A percentile compares a stretch with the other conserved stretches of the same genome.
Evolutionary conservation across 2,329 filamentous ascomycete genomes (phyloP).

Genomic region (Calcarisporium arbuscula): DNA sequence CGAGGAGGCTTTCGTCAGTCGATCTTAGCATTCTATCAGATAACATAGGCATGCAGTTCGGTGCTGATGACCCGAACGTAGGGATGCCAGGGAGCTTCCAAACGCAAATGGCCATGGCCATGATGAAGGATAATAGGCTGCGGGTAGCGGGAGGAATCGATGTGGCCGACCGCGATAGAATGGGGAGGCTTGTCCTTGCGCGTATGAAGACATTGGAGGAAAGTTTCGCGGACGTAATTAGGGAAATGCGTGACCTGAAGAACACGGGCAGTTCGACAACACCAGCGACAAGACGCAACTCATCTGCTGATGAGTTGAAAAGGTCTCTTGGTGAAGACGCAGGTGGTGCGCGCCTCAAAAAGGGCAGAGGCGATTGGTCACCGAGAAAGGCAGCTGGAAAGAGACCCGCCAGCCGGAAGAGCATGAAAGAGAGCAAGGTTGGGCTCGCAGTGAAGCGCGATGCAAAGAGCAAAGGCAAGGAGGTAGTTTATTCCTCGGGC

Average conservation of each 20-base stretch:
- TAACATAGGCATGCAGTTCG: constrained; percentile 45
- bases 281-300: constrained; percentile 45
- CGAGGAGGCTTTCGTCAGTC: constrained; percentile 53
- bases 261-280: constrained; percentile 38
- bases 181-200: constrained; percentile 76
- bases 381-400: constrained; percentile 20
- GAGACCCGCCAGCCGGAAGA: constrained; percentile 33
- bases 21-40: constrained; percentile 72
- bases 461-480: constrained; percentile 43
- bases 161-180: constrained; percentile 52
- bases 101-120: constrained; percentile 71
- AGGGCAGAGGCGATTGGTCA: constrained; percentile 18
- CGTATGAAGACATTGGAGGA: constrained; percentile 92
- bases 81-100: constrained; percentile 70
- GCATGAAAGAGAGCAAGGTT: constrained; percentile 34
- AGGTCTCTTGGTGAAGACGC: constrained; percentile 27
- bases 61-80: constrained; percentile 54
- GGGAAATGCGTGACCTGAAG: constrained; percentile 65
- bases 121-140: constrained; percentile 50
- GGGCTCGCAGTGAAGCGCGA: constrained; percentile 18
- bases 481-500: constrained; percentile 29
- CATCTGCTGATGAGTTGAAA: constrained; percentile 36
- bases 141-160: constrained; percentile 35
- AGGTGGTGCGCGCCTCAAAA: constrained; percentile 22
- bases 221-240: constrained; percentile 79